Evolutionary conservation across 1,284 basidiomycete genomes (phyloP).

Genomic region (Austroboletus niveus): DNA sequence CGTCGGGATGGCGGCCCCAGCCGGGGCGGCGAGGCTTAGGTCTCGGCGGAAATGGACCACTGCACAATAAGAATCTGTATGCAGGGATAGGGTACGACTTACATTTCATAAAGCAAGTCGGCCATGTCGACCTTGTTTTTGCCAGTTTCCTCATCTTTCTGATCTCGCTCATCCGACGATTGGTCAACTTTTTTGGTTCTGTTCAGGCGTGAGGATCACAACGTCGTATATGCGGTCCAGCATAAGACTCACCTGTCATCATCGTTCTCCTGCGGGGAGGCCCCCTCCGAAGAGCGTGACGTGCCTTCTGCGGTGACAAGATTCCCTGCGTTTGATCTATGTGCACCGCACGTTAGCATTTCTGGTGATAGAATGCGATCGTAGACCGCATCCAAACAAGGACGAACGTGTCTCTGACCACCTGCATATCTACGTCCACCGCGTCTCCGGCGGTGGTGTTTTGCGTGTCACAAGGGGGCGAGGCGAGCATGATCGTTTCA

Average conservation of each 20-base stretch:
- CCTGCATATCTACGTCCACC: background rate
- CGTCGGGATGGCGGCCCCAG: constrained; percentile 8
- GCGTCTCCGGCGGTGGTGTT: background rate
- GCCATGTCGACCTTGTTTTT: no score
- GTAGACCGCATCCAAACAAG: background rate
- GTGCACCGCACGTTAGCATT: background rate
- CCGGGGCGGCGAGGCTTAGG: background rate
- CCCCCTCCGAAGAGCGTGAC: background rate
- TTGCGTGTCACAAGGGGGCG: no score
- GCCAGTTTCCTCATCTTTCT: no score
- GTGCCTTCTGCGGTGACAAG: background rate
- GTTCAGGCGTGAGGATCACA: background rate
- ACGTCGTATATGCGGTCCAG: no score
- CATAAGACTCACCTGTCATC: background rate
- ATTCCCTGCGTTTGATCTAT: background rate
- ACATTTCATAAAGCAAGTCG: no score
- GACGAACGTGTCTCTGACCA: background rate
- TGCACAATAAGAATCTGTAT: no score
- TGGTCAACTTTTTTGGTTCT: background rate
- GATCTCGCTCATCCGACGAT: no score
- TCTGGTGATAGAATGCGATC: background rate
- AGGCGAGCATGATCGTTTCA: no score
- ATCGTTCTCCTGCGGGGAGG: background rate
- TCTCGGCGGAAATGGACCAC: no score
- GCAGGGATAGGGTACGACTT: no score